These are phyloP conservation scores for Hamamelis virginiana DNA, from an alignment of 164 flowering plant species.

Conservation along the genomic window DNA sequence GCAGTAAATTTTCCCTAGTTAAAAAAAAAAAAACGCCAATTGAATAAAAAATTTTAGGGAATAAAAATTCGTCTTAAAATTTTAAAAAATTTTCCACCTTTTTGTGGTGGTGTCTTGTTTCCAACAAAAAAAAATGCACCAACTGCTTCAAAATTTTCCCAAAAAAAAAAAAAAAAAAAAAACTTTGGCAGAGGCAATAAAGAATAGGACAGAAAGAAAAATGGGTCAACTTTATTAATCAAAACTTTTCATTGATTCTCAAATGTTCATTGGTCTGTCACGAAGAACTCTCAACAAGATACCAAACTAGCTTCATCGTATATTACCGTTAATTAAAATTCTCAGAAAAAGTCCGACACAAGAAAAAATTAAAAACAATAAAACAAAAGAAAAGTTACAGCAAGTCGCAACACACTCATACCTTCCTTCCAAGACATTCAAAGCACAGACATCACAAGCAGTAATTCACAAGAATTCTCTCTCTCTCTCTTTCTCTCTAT, in stretches of 20 bases:
- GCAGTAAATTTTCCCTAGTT: too few relatives aligned
- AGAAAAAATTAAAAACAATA: neutral
- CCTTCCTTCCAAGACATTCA: slow-evolving; percentile 56
- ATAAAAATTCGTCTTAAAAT: too few relatives aligned
- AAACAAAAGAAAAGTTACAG: neutral
- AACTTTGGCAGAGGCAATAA: too few relatives aligned
- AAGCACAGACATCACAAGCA: slow-evolving; percentile 19
- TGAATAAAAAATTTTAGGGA: too few relatives aligned
- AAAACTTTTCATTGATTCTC: neutral
- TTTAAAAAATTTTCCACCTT: too few relatives aligned
- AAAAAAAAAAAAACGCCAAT: too few relatives aligned
- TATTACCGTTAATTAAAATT: neutral
- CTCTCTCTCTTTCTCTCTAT: slow-evolving; percentile 3
- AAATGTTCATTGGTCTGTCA: neutral
- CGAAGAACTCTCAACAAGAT: neutral
- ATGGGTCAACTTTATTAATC: too few relatives aligned
- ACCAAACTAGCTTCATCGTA: neutral
- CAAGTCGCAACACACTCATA: slow-evolving; percentile 17
- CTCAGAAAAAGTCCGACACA: neutral
- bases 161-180: too few relatives aligned
- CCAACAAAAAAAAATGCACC: too few relatives aligned
- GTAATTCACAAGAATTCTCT: neutral
- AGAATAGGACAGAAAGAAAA: too few relatives aligned
- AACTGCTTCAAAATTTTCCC: too few relatives aligned
- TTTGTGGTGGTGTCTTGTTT: too few relatives aligned